Base-by-base conservation (phyloP, 2,329 filamentous ascomycete species). In the Stromatinia cepivora region DNA sequence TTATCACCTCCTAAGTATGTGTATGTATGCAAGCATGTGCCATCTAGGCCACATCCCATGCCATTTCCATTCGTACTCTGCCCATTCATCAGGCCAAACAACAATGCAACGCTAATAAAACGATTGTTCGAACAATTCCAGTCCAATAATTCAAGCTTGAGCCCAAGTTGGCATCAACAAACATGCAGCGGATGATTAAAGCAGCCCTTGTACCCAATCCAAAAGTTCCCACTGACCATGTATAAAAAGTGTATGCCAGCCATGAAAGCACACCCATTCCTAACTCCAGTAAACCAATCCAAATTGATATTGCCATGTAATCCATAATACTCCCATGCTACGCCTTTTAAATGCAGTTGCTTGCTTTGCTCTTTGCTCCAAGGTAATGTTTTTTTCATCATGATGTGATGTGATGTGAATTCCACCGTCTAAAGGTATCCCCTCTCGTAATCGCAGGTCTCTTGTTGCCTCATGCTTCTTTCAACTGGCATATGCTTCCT, bases 261-360 rank as follows among this genome's bases (percentile, higher is more conserved):
- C 59, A 36, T 36, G n/a, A 39, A 42, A 9, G 54, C 15, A 50
- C 25, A 36, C 31, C 62, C 62, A 34, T 50, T 34, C n/a, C 11
- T 34, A 50, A 53, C 28, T 45, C 58, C 59, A 36, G 17, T 54
- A 63, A 69, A 45, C 67, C 67, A 66, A 69, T 57, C 52, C 67
- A 63, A 69, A 69, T 65, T 57, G 59, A 69, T 65, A 69, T 65
- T 65, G 67, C 67, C 61, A 63, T 72, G 66, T 67, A 62, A 59
- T 48, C n/a, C 63, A 28, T 45, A 56, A 48, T 63, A 63, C 59
- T 63, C 59, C 59, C n/a, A 63, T 63, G 59, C 46, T 31, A 66
- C 63, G 63, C 63, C 63, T 45, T 53, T 66, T n/a, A 54, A 66
- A 66, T 66, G 63, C 50, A 42, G 39, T 66, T 45, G 63, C 48